Evolutionary conservation across 202 grass and related monocot genomes (phyloP).

Genomic region (Tripidium arundinaceum): DNA sequence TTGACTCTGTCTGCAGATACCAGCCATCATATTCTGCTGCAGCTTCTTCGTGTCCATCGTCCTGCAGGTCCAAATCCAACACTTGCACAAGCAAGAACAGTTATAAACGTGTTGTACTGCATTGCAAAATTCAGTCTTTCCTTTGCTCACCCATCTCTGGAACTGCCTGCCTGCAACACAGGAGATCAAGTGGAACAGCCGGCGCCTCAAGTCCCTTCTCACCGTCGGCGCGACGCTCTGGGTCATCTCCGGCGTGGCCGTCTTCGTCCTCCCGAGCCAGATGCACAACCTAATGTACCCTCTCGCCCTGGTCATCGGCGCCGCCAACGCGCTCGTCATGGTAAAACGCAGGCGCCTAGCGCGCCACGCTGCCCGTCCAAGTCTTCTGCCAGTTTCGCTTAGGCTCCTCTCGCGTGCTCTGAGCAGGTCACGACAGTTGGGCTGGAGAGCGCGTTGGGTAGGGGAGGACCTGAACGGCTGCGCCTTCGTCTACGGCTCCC

Average conservation of each 20-base stretch:
- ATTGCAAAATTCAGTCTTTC: background rate
- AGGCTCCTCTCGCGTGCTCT: too few species aligned
- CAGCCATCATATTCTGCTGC: slow-evolving; percentile 78
- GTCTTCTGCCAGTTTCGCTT: too few species aligned
- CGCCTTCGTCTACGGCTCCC: too few species aligned
- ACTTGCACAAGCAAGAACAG: background rate
- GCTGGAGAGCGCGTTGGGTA: too few species aligned
- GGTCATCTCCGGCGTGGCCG: slow-evolving; percentile 55
- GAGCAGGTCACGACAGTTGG: too few species aligned
- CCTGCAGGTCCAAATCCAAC: slow-evolving; percentile 51
- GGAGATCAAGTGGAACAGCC: slow-evolving; percentile 74
- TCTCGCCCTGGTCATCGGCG: slow-evolving; percentile 49
- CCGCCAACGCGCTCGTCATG: too few species aligned
- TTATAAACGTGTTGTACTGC: background rate
- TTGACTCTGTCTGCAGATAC: slow-evolving; percentile 49
- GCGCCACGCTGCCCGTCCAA: too few species aligned
- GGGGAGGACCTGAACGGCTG: too few species aligned
- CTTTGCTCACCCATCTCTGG: background rate
- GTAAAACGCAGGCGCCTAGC: too few species aligned
- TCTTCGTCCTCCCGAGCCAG: slow-evolving; percentile 59
- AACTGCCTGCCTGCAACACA: background rate
- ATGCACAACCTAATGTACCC: slow-evolving; percentile 72
- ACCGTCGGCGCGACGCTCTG: slow-evolving; percentile 62
- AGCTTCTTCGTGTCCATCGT: slow-evolving; percentile 71
- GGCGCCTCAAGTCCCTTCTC: slow-evolving; percentile 58